Evolutionary conservation across 1,284 basidiomycete genomes (phyloP).

Genomic region (Leccinum fuscescens): DNA sequence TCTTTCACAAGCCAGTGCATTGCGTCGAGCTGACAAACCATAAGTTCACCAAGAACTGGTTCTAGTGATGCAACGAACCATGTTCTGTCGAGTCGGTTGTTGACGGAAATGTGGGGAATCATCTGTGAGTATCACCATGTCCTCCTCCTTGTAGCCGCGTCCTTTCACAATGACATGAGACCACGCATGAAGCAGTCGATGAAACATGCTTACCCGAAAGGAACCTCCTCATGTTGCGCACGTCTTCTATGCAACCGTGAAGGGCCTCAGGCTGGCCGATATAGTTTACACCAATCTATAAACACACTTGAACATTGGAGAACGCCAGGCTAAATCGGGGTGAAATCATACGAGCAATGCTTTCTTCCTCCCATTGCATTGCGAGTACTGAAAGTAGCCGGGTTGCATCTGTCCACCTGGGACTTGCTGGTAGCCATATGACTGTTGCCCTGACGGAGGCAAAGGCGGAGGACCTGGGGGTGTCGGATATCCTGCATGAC

Average conservation of each 20-base stretch:
- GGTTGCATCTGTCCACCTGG: constrained; percentile 50
- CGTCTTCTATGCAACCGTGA: constrained; percentile 88
- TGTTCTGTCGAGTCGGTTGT: constrained; percentile 79
- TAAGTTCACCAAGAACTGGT: not conserved
- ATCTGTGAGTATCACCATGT: constrained; percentile 89
- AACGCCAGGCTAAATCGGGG: not conserved
- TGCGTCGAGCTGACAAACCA: constrained; percentile 53
- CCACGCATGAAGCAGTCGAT: not conserved
- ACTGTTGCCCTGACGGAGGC: constrained; percentile 64
- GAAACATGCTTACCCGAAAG: constrained; percentile 51
- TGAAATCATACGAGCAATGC: constrained; percentile 64
- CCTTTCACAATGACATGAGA: constrained; percentile 4
- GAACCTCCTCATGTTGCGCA: constrained; percentile 73
- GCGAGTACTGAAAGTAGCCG: constrained; percentile 80
- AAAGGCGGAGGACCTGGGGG: constrained; percentile 41
- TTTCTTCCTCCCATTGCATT: constrained; percentile 79
- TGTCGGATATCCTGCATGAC: constrained; percentile 28
- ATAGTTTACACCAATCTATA: constrained; percentile 84
- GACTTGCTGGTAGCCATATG: constrained; percentile 66
- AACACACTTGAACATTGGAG: not conserved
- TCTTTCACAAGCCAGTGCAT: constrained; percentile 89
- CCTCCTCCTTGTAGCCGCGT: constrained; percentile 68
- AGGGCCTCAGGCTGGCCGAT: constrained; percentile 61
- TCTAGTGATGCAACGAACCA: constrained; percentile 46
- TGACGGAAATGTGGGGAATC: constrained; percentile 61